Evolutionary conservation across 208 protist species (phyloP), one percentile per base, ranked within the genome.

Genomic region (Wallacemonas sp.): DNA sequence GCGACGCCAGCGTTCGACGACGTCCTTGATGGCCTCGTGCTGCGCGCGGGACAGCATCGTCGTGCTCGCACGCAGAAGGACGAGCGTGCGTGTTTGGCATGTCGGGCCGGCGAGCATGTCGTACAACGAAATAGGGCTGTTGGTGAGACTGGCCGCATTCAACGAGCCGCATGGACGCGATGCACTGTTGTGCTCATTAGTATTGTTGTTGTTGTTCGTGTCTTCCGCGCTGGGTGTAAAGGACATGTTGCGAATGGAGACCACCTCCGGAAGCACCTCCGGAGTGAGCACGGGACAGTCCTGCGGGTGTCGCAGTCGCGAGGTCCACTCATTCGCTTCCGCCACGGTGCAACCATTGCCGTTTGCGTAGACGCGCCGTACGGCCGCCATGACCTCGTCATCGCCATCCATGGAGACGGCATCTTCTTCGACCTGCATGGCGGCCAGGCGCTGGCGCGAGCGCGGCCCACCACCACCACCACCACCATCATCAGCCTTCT

Each of bases 191-290:
- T n/a, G n/a, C n/a, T n/a, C n/a, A n/a, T n/a, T n/a, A n/a, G n/a
- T n/a, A n/a, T 55, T 23, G n/a, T 55, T 25, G 22, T 23, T 32
- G 48, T 32, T 10, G 22, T 23, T 55, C 16, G 8, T 55, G 25
- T 16, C 32, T 18, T 59, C 38, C 8, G 52, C 61, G 0, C 46
- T 55, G 0, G 61, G 67, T 2, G 69, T 74, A 55, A 82, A 84
- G 33, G 65, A 52, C 65, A 85, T 84, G 50, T 92, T 92, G 18
- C 75, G 54, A 45, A 89, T 84, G 1, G 86, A 92, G 1, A 92
- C 26, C n/a, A 92, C 82, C 25, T 79, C 42, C 8, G 86, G 86
- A 0, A 92, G 63, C 8, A 71, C 49, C 11, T 77, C 72, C 32
- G 86, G 79, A 12, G 78, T 67, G 12, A 92, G 79, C 33, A 83